Conservation (phyloP, 176 grass and related monocot genomes). For the Eleusine indica region DNA sequence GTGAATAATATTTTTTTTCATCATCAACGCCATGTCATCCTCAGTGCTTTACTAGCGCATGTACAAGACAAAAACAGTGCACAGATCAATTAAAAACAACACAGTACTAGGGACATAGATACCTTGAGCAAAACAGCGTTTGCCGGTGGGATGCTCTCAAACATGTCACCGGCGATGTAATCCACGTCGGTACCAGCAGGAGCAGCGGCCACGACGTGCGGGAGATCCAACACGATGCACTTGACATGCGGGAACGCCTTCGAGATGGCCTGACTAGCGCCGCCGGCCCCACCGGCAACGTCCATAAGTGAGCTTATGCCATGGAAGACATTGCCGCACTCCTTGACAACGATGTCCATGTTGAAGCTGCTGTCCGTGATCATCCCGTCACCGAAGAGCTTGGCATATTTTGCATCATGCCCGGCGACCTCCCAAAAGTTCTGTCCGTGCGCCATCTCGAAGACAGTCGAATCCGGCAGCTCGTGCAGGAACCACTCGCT, state of each 20-base stretch:
- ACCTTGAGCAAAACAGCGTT: constrained; percentile 57
- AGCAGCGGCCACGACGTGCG: constrained; percentile 43
- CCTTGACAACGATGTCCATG: too few species aligned
- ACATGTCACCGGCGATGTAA: constrained; percentile 55
- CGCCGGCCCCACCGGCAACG: constrained; percentile 43
- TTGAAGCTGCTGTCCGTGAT: too few species aligned
- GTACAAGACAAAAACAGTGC: too few species aligned
- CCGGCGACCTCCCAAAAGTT: background rate
- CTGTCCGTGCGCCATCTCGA: background rate
- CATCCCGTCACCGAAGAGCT: too few species aligned
- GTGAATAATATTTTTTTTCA: too few species aligned
- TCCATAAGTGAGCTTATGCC: constrained; percentile 43
- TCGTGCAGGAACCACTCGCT: background rate
- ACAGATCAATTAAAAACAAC: too few species aligned
- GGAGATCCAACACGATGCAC: constrained; percentile 53
- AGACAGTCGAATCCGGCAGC: background rate
- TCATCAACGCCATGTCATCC: too few species aligned
- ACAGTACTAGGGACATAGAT: background rate
- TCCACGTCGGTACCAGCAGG: constrained; percentile 21
- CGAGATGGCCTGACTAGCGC: background rate
- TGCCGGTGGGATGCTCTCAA: constrained; percentile 50
- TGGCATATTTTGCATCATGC: background rate
- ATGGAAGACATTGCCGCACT: too few species aligned
- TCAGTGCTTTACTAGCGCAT: too few species aligned
- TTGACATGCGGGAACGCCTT: constrained; percentile 44